These are phyloP conservation scores for Didymella keratinophila DNA, from an alignment of 2,329 filamentous ascomycete species.

Conservation along the genomic window DNA sequence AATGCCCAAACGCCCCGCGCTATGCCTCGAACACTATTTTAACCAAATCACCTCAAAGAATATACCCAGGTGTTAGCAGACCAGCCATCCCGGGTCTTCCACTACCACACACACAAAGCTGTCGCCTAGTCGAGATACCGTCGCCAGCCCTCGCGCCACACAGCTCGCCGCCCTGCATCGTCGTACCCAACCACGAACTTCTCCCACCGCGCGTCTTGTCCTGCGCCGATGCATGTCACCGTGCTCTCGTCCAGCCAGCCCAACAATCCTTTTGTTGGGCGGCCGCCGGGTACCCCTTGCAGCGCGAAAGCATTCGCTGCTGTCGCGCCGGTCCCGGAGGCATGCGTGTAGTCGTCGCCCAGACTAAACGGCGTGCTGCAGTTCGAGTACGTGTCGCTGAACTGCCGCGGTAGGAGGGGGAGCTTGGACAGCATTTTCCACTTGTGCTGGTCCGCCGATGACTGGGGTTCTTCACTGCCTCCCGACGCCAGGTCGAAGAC, in stretches of 20 bases:
- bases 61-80: too few species aligned
- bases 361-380: conserved; percentile 82
- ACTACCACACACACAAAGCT: too few species aligned
- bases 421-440: conserved; percentile 87
- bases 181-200: conserved; percentile 66
- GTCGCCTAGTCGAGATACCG: conserved; percentile 66
- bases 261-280: conserved; percentile 81
- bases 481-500: conserved; percentile 77
- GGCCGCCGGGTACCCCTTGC: conserved; percentile 58
- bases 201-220: conserved; percentile 85
- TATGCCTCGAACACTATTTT: too few species aligned
- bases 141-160: conserved; percentile 82
- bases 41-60: too few species aligned
- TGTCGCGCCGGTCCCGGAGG: too few species aligned
- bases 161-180: conserved; percentile 71
- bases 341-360: conserved; percentile 67
- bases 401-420: conserved; percentile 83
- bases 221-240: conserved; percentile 77
- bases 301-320: too few species aligned
- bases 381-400: conserved; percentile 90
- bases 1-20: too few species aligned
- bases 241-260: conserved; percentile 82
- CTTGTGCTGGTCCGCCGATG: too few species aligned
- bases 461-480: background rate
- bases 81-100: too few species aligned